Base-by-base conservation (phyloP, 2,329 filamentous ascomycete species). In the Penicillium aurantiogriseum region DNA sequence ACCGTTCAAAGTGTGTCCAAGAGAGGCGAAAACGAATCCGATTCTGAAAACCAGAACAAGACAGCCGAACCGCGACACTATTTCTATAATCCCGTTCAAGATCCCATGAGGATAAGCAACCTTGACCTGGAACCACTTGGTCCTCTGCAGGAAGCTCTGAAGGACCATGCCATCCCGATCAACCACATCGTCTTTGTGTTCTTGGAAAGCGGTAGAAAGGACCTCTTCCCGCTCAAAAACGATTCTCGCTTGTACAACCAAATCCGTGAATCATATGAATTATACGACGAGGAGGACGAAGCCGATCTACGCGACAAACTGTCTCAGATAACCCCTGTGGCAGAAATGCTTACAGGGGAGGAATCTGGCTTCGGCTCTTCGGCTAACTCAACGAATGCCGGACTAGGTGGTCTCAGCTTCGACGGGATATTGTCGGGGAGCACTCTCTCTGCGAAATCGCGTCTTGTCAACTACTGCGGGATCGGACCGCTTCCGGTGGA, bases 191-290 rank as follows among this genome's bases (percentile, higher is more conserved):
- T 71, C 25, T 54, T 72, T 15, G 57, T 72, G 36, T 62, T 66
- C 10, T 64, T 71, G 68, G 69, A 72, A 61, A 72, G 69, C 40
- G 58, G 63, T 11, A 60, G 69, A 23, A 70, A 71, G 43, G 69
- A 71, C 33, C 39, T 71, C 9, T 72, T 72, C 49, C 69, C 69
- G 4, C 57, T 72, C 3, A 64, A 61, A 45, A 56, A 63, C n/a
- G 63, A 60, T 1, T 71, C 69, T 17, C 60, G 64, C 45, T 59
- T 71, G 8, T 66, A 72, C 44, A 29, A 62, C 6, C 57, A 62
- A n/a, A 68, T 71, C 15, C 55, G 65, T 27, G 58, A 65, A 13
- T 61, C 67, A 1, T 59, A 69, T 39, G 57, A 58, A 15, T 31
- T 51, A 23, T 57, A 58, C 21, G 45, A 56, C 11, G 57, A 58